Percentiles rank a stretch among this genome's conserved stretches.
These are phyloP conservation scores for Plasmodium gonderi DNA, from an alignment of 169 alveolate genomes.

Conservation along the genomic window DNA sequence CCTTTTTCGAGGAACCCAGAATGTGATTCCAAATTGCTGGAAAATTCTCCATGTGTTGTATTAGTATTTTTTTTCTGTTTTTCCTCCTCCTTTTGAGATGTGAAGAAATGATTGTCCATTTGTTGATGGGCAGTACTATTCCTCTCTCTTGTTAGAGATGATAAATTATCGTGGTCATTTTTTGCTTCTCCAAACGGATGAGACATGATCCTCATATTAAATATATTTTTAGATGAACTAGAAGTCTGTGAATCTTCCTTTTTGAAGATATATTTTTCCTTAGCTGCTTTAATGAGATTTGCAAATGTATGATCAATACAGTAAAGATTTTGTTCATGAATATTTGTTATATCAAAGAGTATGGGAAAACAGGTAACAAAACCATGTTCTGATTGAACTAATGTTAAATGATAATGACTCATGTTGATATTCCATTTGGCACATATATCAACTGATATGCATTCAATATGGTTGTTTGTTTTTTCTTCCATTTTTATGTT, in stretches of 20 bases:
- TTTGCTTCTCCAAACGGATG: background rate
- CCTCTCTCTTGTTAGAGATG: too few species aligned
- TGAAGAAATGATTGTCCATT: too few species aligned
- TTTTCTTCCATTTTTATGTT: constrained; percentile 26
- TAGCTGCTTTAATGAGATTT: background rate
- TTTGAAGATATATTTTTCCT: background rate
- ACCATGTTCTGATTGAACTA: constrained; percentile 32
- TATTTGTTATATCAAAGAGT: constrained; percentile 13
- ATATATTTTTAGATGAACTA: background rate
- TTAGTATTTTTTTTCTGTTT: too few species aligned
- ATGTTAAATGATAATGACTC: constrained; percentile 25
- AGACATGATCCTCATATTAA: background rate
- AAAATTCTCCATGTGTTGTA: background rate
- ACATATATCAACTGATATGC: constrained; percentile 39
- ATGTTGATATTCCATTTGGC: constrained; percentile 36
- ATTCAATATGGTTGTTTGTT: background rate
- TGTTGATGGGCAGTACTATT: too few species aligned
- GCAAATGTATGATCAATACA: background rate
- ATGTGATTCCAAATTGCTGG: background rate
- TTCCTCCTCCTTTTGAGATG: too few species aligned
- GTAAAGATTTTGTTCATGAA: constrained; percentile 10
- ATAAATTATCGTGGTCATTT: too few species aligned
- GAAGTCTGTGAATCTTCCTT: background rate
- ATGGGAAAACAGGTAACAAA: constrained; percentile 45
- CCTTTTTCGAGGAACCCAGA: background rate